Conservation (phyloP, 805 yeast genomes). For the Kodamaea nitidulidarum region DNA sequence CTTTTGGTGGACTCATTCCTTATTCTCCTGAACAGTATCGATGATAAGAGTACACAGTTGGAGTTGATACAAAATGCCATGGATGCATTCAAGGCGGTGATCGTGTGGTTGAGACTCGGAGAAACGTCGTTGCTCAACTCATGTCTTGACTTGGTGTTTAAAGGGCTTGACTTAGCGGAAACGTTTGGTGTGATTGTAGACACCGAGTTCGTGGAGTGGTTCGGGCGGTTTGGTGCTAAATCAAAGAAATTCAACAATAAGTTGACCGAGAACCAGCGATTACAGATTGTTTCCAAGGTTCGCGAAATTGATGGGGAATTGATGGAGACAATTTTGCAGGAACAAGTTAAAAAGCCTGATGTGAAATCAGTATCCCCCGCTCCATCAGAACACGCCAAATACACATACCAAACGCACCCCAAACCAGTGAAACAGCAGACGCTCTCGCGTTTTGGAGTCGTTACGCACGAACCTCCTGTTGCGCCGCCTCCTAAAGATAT, state of each 20-base stretch:
- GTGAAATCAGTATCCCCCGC: conserved; percentile 3
- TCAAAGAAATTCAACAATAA: conserved; percentile 68
- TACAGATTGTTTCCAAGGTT: conserved; percentile 59
- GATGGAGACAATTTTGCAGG: conserved; percentile 45
- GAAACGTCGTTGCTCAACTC: conserved; percentile 69
- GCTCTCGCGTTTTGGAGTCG: conserved; percentile 32
- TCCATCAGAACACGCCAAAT: conserved; percentile 15
- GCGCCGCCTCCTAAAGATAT: conserved; percentile 35
- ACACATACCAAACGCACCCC: conserved; percentile 20
- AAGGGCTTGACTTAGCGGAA: conserved; percentile 60
- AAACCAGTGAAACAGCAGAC: conserved; percentile 33
- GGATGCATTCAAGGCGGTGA: conserved; percentile 61
- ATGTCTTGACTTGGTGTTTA: conserved; percentile 67
- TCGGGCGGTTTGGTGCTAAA: conserved; percentile 62
- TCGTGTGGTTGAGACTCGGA: conserved; percentile 79
- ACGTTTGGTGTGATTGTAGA: conserved; percentile 52
- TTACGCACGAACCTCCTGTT: conserved; percentile 27
- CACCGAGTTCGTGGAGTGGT: conserved; percentile 47
- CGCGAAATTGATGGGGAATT: conserved; percentile 48
- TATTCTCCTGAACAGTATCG: conserved; percentile 22
- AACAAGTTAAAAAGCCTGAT: conserved; percentile 11
- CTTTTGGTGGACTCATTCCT: conserved; percentile 62
- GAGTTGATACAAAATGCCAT: conserved; percentile 50
- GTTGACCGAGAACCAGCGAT: conserved; percentile 61
- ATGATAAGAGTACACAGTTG: conserved; percentile 16